Base-by-base conservation (phyloP, 169 alveolate genomes). In the Cryptosporidium sp. region DNA sequence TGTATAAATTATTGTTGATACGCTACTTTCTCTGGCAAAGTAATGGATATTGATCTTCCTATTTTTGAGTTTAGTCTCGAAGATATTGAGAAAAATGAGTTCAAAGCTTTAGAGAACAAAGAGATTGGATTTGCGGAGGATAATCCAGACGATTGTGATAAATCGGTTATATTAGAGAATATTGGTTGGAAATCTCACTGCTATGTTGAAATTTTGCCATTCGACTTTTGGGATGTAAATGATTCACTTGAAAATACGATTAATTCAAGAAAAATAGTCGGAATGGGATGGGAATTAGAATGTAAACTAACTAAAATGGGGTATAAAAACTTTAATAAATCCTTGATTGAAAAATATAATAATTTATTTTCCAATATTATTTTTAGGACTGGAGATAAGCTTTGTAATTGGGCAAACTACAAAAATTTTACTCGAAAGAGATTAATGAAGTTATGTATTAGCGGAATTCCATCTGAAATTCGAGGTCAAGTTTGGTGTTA, bases 401-500 rank as follows among this genome's bases (percentile, higher is more conserved):
- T 80, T 29, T 8, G 33, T 14, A 61, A 61, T 6, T 80, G 89
- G 89, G 62, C 65, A 35, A 80, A 80, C 43, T 80, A 62, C 12
- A 61, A 29, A 16, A 14, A 9, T 80, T 62, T 80, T 80, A 70
- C 51, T 41, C 31, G 3, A 33, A n/a, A 23, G 2, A 37, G 43
- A 65, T 80, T 80, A 80, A 62, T 45, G 39, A 58, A 50, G 37
- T 48, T 62, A 48, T 80, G 89, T 33, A 50, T 39, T 14, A 26
- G 16, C 14, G 89, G 89, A 67, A 80, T 80, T 65, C 89, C 89
- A 33, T 8, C 35, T 23, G 75, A 65, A 9, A 62, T 80, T 59
- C 31, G 89, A 62, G 75, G 89, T 14, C 80, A 80, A 50, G 68
- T 80, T 21, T 80, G 89, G 89, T 62, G 80, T 23, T 67, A 80